A percentile compares a stretch with the other conserved stretches of the same genome.
These are phyloP conservation scores for Cucurbita ficifolia DNA, from an alignment of 306 rosid species.

Conservation along the genomic window DNA sequence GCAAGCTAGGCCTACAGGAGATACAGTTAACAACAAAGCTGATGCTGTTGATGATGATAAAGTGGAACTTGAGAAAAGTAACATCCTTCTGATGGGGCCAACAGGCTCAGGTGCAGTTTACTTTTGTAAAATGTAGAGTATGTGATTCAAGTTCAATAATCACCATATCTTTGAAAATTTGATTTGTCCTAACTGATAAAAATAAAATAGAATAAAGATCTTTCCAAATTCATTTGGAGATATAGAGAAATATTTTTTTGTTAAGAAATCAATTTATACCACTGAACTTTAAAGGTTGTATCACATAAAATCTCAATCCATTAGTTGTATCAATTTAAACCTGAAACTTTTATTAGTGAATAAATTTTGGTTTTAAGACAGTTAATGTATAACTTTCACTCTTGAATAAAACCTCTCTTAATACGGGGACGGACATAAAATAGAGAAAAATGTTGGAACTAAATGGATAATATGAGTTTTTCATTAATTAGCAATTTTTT, in stretches of 20 bases:
- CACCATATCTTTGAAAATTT: not conserved
- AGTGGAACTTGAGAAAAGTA: slow-evolving; percentile 95
- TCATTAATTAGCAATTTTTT: too few species aligned
- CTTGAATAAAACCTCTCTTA: too few species aligned
- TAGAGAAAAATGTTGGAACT: too few species aligned
- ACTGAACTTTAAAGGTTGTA: too few species aligned
- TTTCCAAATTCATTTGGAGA: not conserved
- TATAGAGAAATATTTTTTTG: not conserved
- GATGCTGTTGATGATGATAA: slow-evolving; percentile 48
- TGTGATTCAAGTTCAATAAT: not conserved
- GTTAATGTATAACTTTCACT: too few species aligned
- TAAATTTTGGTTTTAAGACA: too few species aligned
- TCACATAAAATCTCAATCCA: too few species aligned
- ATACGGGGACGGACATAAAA: too few species aligned
- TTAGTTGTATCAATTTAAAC: too few species aligned
- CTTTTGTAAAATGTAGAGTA: not conserved
- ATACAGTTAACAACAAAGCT: slow-evolving; percentile 25
- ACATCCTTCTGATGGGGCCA: slow-evolving; percentile 95
- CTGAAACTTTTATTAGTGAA: too few species aligned
- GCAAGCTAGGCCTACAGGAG: slow-evolving; percentile 77
- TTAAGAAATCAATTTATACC: too few species aligned
- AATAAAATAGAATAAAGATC: not conserved
- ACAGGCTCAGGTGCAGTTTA: slow-evolving; percentile 76
- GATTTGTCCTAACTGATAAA: not conserved
- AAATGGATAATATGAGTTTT: too few species aligned